These are phyloP conservation scores for Stentor roeselii DNA, from an alignment of 73 alveolate genomes.

Conservation along the genomic window DNA sequence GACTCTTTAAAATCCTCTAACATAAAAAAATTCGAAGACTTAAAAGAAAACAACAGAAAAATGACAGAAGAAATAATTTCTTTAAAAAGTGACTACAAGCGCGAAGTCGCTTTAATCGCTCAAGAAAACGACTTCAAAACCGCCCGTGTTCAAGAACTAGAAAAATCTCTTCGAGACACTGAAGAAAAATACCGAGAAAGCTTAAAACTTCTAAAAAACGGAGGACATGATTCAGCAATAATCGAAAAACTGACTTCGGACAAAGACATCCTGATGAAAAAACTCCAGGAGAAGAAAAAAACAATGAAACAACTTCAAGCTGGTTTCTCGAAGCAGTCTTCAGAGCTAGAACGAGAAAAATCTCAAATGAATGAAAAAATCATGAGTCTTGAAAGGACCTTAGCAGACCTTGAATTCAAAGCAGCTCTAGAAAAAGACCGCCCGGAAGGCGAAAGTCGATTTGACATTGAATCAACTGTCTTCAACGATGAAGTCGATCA, in stretches of 20 bases:
- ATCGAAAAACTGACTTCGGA: not conserved
- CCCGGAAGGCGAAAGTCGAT: not conserved
- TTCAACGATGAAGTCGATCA: not conserved
- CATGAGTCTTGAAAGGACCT: not conserved
- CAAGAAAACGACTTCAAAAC: constrained; percentile 24
- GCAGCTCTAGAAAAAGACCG: not conserved
- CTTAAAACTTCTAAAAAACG: not conserved
- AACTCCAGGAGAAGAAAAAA: not conserved
- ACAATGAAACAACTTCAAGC: not conserved
- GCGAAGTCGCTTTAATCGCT: constrained; percentile 1
- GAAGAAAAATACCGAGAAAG: constrained; percentile 19
- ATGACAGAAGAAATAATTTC: not conserved
- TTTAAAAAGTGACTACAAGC: constrained; percentile 7
- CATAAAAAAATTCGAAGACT: not conserved
- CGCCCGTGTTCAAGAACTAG: not conserved
- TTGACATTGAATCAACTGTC: not conserved
- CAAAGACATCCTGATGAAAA: not conserved
- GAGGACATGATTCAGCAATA: not conserved
- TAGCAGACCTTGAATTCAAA: not conserved
- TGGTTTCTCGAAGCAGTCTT: not conserved
- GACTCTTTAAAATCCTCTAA: not conserved
- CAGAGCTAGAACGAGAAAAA: constrained; percentile 17
- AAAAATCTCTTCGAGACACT: not conserved
- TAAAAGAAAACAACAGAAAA: not conserved
- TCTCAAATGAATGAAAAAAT: not conserved